Conservation (phyloP, 148 eudicot species). For the Rhododendron simsii region DNA sequence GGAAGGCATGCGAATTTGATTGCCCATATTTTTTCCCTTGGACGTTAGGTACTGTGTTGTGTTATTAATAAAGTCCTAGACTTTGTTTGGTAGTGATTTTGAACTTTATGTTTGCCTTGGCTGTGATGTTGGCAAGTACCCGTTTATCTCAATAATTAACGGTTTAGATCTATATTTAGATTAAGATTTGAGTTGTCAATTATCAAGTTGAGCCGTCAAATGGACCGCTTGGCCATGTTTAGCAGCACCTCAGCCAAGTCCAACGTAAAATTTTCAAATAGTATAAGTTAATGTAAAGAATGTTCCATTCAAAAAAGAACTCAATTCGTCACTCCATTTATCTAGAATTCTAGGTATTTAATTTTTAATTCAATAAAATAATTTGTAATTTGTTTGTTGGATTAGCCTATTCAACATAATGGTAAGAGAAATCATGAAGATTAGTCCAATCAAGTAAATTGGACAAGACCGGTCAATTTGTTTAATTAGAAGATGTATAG, state of each 20-base stretch:
- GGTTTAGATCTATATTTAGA: no score
- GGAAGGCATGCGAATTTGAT: neutral
- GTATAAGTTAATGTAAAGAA: neutral
- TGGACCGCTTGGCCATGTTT: rapidly evolving
- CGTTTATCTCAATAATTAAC: no score
- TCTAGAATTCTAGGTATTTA: no score
- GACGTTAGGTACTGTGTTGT: neutral
- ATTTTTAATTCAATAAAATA: no score
- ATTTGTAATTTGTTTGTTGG: neutral
- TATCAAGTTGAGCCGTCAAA: rapidly evolving
- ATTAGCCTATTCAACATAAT: neutral
- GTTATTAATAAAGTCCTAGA: no score
- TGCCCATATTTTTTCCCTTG: no score
- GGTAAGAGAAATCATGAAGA: neutral
- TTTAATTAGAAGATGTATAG: neutral
- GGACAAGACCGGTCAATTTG: neutral
- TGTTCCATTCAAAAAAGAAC: neutral
- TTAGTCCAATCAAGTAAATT: neutral
- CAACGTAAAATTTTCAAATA: no score
- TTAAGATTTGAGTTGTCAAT: no score
- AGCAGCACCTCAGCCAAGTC: no score
- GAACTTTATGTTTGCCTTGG: no score
- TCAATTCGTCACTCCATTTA: neutral
- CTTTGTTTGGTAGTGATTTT: no score
- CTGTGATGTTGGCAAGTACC: no score